These are phyloP conservation scores for Penicillium atrosanguineum DNA, from an alignment of 495 filamentous ascomycete genomes.

Conservation along the genomic window DNA sequence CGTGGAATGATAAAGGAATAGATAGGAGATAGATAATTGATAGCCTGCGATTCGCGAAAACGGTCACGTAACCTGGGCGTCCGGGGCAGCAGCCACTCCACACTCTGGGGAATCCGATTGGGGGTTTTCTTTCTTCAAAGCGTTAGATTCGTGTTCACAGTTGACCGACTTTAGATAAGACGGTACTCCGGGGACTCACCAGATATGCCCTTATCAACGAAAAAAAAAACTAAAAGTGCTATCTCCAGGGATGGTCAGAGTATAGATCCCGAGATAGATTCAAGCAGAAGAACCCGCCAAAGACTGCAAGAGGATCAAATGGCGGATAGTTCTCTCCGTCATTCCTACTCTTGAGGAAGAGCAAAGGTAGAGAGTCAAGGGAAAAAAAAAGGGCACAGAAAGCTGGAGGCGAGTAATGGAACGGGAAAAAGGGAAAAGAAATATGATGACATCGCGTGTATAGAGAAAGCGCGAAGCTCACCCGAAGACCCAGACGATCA, in stretches of 20 bases:
- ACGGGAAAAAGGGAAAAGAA: not conserved
- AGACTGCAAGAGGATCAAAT: constrained; percentile 32
- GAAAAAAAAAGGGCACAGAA: not conserved
- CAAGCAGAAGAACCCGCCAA: constrained; percentile 19
- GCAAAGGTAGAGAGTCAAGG: not conserved
- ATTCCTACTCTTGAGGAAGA: constrained; percentile 20
- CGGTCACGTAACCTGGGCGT: constrained; percentile 14
- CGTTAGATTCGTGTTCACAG: not conserved
- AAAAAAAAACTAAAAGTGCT: constrained; percentile 9
- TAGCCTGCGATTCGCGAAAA: constrained; percentile 10
- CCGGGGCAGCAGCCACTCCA: constrained; percentile 1
- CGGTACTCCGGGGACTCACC: not conserved
- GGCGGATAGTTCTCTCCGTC: constrained; percentile 31
- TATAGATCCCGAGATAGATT: constrained; percentile 2
- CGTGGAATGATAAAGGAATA: not conserved
- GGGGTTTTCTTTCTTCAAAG: not conserved
- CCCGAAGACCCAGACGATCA: constrained; percentile 21
- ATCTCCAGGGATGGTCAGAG: constrained; percentile 15
- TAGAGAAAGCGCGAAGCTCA: not conserved
- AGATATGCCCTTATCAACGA: constrained; percentile 11
- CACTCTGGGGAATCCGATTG: constrained; percentile 1
- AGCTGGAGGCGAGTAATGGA: not conserved
- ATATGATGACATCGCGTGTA: constrained; percentile 18
- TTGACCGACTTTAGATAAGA: not conserved
- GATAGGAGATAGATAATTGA: constrained; percentile 10